Evolutionary conservation across 768 basidiomycete species (phyloP), one percentile per base, ranked within the genome.

Genomic region (Boletus pseudopeckii): DNA sequence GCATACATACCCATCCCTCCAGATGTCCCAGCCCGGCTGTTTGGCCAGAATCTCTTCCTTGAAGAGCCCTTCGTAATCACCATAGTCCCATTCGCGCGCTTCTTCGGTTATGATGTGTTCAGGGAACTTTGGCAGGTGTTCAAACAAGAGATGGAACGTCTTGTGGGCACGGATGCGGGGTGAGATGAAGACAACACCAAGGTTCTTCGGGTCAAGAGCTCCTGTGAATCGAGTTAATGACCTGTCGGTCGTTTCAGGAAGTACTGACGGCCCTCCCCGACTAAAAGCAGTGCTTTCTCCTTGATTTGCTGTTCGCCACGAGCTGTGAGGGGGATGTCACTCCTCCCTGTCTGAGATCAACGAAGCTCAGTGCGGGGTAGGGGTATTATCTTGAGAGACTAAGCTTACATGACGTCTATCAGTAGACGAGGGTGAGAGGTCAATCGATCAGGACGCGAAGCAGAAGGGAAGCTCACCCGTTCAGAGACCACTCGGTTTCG

Each of bases 401-500:
- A 20, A 70, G 30, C 81, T 15, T 65, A 85, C 86, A 67, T 87
- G 86, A 56, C 86, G 80, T 61, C 86, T 87, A 57, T 45, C 20
- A 13, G 39, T 38, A 28, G 38, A 53, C 36, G 56, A 48, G 50
- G 50, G 53, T 62, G 33, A 48, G 37, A 41, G 46, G 34, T 26
- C 24, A 26, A 26, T 26, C 24, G 1, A 26, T 37, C 1, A 5
- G 45, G 30, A 9, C 1, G 20, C 5, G 4, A 15, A 48, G 33
- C 44, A 41, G 9, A 11, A 34, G 20, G 33, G 47, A 26, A 51
- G 15, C 81, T 68, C 52, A 86, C 83, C 92, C 93, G 61, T 88
- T 93, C 41, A 87, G 64, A 17, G 90, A 91, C 93, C 94, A 98
- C 68, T 95, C 94, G 2, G 95, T 98, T 75, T 97, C 89, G 32